phyloP scores from a whole-genome alignment of 768 basidiomycete species.

The Kondoa malvinella region DNA sequence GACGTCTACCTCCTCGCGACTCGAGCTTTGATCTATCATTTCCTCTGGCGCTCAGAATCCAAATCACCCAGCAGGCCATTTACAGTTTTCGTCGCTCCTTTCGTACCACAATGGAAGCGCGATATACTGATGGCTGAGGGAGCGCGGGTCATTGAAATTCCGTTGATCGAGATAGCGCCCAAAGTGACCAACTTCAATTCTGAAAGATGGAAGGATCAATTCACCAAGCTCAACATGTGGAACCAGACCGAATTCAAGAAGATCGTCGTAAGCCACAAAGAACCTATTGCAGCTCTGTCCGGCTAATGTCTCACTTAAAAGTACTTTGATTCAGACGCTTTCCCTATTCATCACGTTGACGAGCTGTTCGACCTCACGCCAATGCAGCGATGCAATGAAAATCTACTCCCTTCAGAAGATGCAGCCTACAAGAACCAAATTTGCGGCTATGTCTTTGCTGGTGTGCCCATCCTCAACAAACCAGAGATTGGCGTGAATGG shows the following conservation, averaged over 20 bases:
- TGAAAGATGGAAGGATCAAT: background rate
- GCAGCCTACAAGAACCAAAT: background rate
- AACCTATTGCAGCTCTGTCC: too few species aligned
- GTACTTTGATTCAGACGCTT: constrained; percentile 7
- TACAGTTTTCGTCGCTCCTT: constrained; percentile 1
- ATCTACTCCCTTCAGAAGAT: background rate
- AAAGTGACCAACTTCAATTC: background rate
- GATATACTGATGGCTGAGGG: constrained; percentile 1
- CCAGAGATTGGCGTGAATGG: background rate
- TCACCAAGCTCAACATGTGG: constrained; percentile 8
- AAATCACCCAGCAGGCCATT: background rate
- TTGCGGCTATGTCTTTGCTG: background rate
- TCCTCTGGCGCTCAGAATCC: background rate
- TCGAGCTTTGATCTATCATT: constrained; percentile 2
- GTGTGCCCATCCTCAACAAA: background rate
- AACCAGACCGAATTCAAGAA: background rate
- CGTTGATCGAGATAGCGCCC: background rate
- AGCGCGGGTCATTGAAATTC: background rate
- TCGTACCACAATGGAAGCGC: constrained; percentile 2
- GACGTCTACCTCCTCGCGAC: constrained; percentile 3
- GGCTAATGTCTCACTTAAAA: too few species aligned
- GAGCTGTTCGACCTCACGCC: background rate
- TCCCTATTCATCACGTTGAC: background rate
- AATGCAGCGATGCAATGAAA: background rate
- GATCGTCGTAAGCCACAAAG: too few species aligned